Evolutionary conservation across 2,329 filamentous ascomycete species (phyloP), one percentile per base, ranked within the genome.

Genomic region (Sclerotinia minor): DNA sequence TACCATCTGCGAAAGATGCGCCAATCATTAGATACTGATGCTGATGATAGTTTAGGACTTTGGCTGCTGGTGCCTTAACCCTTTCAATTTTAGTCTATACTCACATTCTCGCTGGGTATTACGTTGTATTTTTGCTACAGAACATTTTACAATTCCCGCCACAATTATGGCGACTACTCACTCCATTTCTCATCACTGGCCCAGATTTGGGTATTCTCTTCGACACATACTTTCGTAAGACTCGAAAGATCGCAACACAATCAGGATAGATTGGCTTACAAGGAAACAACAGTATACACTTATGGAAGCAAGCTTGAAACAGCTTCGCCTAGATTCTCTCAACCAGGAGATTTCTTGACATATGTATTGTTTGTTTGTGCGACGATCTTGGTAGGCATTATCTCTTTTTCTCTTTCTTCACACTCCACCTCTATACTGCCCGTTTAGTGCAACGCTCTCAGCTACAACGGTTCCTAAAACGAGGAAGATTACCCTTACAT

Each of bases 201-300:
- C 70, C 72, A 29, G 63, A 75, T 21, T 64, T 80, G 26, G 71
- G 79, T 53, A 84, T 91, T 70, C 75, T 91, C 64, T 82, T 91
- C 77, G 89, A 92, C 77, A 86, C 90, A 60, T 91, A 90, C 79
- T 88, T 90, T 76, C 78, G 85, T 88, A 81, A 74, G 84, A 67
- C 65, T 71, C 70, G 68, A 70, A 69, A 38, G 50, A 35, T 61
- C 44, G 65, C 67, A 69, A 69, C 68, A 69, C 41, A 68, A 38
- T 65, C 54, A 29, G 4, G 13, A 41, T 26, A 58, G 58, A 19
- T 63, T 59, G 32, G 50, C 69, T 73, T 70, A 73, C 68, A 52
- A 67, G 67, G 59, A 60, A 67, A 70, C 74, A 63, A 63, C 9
- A 87, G 85, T 91, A 71, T 92, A 86, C 78, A 87, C 83, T 73